Percentiles rank a stretch among this genome's conserved stretches.
Conservation (phyloP, 176 grass and related monocot species). For the Carex cristatella region DNA sequence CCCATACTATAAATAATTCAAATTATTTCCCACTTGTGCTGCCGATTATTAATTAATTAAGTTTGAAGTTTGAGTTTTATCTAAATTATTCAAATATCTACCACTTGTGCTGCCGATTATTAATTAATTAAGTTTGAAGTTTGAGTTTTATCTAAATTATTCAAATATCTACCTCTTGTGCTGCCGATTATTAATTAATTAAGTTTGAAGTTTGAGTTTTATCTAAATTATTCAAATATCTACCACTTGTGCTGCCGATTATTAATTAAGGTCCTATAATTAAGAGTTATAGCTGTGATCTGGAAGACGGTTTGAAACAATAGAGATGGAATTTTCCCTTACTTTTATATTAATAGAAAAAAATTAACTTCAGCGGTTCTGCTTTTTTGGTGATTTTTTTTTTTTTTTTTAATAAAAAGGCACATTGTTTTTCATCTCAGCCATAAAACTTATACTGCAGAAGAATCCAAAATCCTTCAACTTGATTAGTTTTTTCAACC, state of each 20-base stretch:
- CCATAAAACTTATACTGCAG: no score
- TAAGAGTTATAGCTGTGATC: background rate
- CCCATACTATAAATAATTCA: background rate
- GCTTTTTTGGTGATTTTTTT: background rate
- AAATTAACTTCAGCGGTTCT: background rate
- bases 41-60: no score
- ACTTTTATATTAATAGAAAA: background rate
- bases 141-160: background rate
- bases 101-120: background rate
- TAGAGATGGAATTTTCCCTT: background rate
- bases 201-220: background rate
- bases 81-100: background rate
- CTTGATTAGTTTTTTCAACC: no score
- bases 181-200: background rate
- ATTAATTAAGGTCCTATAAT: background rate
- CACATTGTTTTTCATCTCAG: no score
- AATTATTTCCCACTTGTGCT: background rate
- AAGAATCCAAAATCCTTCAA: no score
- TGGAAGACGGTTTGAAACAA: background rate
- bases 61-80: background rate
- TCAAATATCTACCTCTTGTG: background rate
- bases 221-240: background rate
- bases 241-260: background rate
- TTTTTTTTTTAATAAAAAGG: no score
- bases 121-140: background rate